These are phyloP conservation scores for Cyberlindnera veronae DNA, from an alignment of 805 yeast species.

Conservation along the genomic window DNA sequence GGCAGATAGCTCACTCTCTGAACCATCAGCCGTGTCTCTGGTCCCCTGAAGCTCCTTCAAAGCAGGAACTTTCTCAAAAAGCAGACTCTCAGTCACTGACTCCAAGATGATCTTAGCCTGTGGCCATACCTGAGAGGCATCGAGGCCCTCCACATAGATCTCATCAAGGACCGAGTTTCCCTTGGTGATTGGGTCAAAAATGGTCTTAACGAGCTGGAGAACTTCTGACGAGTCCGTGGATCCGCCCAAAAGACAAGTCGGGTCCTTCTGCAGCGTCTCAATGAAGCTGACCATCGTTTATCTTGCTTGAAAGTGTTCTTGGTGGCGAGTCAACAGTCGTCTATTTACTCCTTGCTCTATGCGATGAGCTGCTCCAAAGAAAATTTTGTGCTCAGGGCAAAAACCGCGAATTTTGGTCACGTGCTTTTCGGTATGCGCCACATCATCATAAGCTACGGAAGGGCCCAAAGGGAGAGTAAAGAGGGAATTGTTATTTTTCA, in stretches of 20 bases:
- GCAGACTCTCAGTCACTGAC: conserved; percentile 61
- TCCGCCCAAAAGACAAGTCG: conserved; percentile 10
- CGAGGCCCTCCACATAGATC: conserved; percentile 79
- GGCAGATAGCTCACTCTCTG: too few species aligned
- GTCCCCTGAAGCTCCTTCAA: conserved; percentile 32
- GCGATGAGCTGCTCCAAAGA: too few species aligned
- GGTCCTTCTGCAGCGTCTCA: conserved; percentile 8
- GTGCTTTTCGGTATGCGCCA: too few species aligned
- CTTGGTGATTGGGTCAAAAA: conserved; percentile 27
- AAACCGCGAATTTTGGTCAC: too few species aligned
- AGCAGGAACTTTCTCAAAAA: conserved; percentile 53
- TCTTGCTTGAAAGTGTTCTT: neutral
- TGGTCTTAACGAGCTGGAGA: conserved; percentile 20
- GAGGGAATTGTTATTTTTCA: too few species aligned
- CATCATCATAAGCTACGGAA: too few species aligned
- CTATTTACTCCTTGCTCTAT: too few species aligned
- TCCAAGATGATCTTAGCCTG: conserved; percentile 85
- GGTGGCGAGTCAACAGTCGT: neutral
- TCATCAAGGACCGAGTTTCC: conserved; percentile 65
- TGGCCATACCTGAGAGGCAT: conserved; percentile 89
- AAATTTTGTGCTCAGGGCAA: too few species aligned
- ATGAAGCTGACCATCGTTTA: conserved; percentile 1
- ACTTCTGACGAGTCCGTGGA: conserved; percentile 10
- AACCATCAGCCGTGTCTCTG: conserved; percentile 23
- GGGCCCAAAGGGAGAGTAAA: too few species aligned